Percentiles rank a stretch among this genome's conserved stretches.
Conservation (phyloP, 306 rosid genomes). For the Dicorynia guianensis region DNA sequence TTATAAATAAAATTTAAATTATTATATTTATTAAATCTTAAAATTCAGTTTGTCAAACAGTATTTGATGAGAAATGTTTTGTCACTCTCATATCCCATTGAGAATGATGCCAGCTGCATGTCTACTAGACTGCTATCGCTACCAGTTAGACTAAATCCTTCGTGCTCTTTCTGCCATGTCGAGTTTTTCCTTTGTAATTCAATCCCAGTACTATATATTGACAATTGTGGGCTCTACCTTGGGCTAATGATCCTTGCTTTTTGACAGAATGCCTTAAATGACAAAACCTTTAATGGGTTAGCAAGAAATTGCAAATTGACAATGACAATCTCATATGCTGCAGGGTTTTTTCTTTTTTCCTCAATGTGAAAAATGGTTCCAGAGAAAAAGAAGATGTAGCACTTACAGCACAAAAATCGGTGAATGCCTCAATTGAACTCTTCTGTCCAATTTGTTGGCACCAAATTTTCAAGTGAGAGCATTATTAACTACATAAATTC, state of each 20-base stretch:
- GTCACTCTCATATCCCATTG: no score
- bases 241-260: not conserved
- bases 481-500: slow-evolving; percentile 2
- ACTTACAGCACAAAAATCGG: not conserved
- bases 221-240: slow-evolving; percentile 34
- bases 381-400: no score
- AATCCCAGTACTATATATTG: not conserved
- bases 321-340: no score
- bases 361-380: no score
- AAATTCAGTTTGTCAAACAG: no score
- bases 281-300: not conserved
- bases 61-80: no score
- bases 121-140: not conserved
- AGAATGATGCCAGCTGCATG: no score
- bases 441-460: slow-evolving; percentile 45
- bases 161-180: slow-evolving; percentile 34
- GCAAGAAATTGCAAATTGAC: no score
- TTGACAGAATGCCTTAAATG: slow-evolving; percentile 2
- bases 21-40: no score
- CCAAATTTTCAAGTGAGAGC: slow-evolving; percentile 46
- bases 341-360: no score
- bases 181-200: slow-evolving; percentile 30
- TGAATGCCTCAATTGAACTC: slow-evolving; percentile 29
- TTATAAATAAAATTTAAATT: no score
- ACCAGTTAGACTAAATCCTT: slow-evolving; percentile 17